Evolutionary conservation across 2,329 filamentous ascomycete genomes (phyloP), one percentile per base, ranked within the genome.

Genomic region (Xylaria sp.): DNA sequence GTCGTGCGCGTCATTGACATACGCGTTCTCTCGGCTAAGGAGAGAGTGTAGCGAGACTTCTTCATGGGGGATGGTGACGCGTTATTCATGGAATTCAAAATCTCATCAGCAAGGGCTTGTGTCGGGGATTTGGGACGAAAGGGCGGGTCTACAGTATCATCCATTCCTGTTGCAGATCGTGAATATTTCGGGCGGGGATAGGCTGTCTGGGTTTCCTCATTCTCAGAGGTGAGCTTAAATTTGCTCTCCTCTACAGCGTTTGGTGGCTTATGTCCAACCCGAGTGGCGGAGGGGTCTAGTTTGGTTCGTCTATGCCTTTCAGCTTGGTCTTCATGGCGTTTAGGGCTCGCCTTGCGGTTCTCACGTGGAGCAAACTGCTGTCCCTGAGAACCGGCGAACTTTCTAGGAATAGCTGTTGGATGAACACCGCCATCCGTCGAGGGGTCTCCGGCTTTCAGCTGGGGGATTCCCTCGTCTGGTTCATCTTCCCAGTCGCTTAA

Each of bases 11-110:
- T 86, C 87, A 97, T 94, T 17, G 91, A 93, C 55, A 92, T 82
- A 17, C 90, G 87, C 0, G 93, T 96, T 48, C 93, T 89, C 71
- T 96, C 92, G 3, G 89, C 84, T 0, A 95, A 82, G 0, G 89
- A 88, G 8, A 89, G 76, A 0, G 81, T 83, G 52, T 86, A 85
- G 0, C 85, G 80, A 0, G 79, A 76, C 59, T 79, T 83, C 67
- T 86, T 88, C 43, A 77, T 72, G 0, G 86, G 86, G 0, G 86
- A 88, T 0, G 85, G 85, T 1, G 86, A 87, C 0, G 80, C 78
- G 46, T 80, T 79, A 23, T 81, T 76, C 72, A 87, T 83, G 0
- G 82, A 84, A 11, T 81, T 80, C 4, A 87, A 72, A 41, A 87
- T 87, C 40, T 83, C 77, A 58, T 87, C 82, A 1, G 85, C 85